Evolutionary conservation across 2,329 filamentous ascomycete species (phyloP).

Genomic region (Metarhizium album): DNA sequence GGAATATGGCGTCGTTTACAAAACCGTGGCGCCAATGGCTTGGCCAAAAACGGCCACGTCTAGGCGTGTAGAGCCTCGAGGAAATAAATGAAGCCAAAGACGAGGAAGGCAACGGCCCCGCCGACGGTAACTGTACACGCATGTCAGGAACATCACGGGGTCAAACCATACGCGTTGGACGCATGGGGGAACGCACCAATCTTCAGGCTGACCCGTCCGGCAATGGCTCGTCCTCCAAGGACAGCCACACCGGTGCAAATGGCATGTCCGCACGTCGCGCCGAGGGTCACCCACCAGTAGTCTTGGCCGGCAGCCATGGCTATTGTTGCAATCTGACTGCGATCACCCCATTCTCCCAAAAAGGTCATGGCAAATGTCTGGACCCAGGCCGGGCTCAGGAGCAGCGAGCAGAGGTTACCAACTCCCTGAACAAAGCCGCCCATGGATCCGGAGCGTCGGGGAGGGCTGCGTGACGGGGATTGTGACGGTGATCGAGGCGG

Average conservation of each 20-base stretch:
- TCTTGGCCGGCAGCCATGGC: slow-evolving; percentile 98
- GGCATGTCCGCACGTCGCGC: slow-evolving; percentile 75
- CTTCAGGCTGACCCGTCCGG: slow-evolving; percentile 86
- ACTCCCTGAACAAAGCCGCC: slow-evolving; percentile 49
- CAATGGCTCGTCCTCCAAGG: slow-evolving; percentile 82
- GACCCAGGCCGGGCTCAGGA: slow-evolving; percentile 94
- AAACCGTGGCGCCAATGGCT: neutral
- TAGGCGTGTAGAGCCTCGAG: slow-evolving; percentile 62
- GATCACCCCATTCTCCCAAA: slow-evolving; percentile 93
- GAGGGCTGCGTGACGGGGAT: slow-evolving; percentile 55
- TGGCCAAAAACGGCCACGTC: neutral
- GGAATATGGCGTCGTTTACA: slow-evolving; percentile 1
- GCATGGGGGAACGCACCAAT: slow-evolving; percentile 59
- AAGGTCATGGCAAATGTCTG: slow-evolving; percentile 99
- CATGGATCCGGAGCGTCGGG: slow-evolving; percentile 29
- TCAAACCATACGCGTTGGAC: neutral
- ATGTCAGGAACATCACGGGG: neutral
- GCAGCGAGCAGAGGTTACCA: slow-evolving; percentile 74
- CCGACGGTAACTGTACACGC: slow-evolving; percentile 67
- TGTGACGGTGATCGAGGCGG: slow-evolving; percentile 70
- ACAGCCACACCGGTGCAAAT: slow-evolving; percentile 89
- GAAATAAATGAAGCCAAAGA: slow-evolving; percentile 87
- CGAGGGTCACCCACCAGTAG: slow-evolving; percentile 96
- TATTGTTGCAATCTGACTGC: slow-evolving; percentile 95
- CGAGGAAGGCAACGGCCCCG: slow-evolving; percentile 78